A percentile compares a stretch with the other conserved stretches of the same genome.
Conservation (phyloP, 768 basidiomycete species). For the Boletus sensibilis region DNA sequence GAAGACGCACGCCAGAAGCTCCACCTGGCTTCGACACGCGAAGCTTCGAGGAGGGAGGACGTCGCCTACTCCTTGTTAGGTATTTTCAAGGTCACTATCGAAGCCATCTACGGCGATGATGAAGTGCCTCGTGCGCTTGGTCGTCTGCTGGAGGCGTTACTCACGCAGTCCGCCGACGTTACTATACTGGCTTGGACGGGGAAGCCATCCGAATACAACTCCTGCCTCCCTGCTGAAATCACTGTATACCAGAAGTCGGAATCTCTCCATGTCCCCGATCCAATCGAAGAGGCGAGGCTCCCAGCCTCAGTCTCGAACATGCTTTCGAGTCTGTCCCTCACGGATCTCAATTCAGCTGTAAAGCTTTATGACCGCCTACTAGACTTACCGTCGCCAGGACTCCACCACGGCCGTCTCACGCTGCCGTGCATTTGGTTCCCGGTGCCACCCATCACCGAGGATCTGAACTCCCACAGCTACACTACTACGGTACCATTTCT, state of each 20-base stretch:
- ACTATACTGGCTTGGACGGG: conserved; percentile 21
- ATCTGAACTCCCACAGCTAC: not conserved
- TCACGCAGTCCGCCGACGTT: conserved; percentile 15
- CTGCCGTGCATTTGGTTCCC: conserved; percentile 11
- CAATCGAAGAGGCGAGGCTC: not conserved
- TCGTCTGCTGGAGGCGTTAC: conserved; percentile 15
- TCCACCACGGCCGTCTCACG: conserved; percentile 12
- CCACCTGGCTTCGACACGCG: conserved; percentile 19
- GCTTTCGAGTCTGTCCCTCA: not conserved
- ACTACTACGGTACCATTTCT: not conserved
- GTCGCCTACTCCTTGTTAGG: conserved; percentile 27
- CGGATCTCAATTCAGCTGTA: not conserved
- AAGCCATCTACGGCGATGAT: conserved; percentile 24
- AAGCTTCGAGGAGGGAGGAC: conserved; percentile 23
- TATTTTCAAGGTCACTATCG: conserved; percentile 17
- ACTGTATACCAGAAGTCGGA: conserved; percentile 7
- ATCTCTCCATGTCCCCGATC: not conserved
- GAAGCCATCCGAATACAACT: conserved; percentile 17
- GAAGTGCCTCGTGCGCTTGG: conserved; percentile 18
- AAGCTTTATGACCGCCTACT: conserved; percentile 6
- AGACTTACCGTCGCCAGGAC: conserved; percentile 5
- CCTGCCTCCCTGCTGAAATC: conserved; percentile 21
- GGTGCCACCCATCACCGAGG: not conserved
- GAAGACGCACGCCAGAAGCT: conserved; percentile 17
- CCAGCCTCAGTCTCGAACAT: not conserved